Conservation (phyloP, 495 filamentous ascomycete species). For the Glarea lozoyensis region DNA sequence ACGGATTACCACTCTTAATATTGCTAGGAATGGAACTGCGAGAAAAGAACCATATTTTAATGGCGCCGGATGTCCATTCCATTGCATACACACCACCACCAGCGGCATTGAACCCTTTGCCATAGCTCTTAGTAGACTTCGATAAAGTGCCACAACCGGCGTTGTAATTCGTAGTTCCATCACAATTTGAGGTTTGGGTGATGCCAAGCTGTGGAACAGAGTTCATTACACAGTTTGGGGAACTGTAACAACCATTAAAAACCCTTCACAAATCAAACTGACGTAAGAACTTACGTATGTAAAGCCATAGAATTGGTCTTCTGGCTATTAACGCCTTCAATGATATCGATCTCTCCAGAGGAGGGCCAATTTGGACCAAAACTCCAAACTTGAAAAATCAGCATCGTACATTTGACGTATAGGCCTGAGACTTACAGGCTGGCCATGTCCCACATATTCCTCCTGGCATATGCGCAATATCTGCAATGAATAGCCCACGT, state of each 20-base stretch:
- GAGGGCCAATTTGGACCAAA: conserved; percentile 68
- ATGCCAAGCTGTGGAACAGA: conserved; percentile 39
- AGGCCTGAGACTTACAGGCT: conserved; percentile 41
- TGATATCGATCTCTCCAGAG: conserved; percentile 83
- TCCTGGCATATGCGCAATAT: conserved; percentile 63
- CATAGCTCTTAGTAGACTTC: conserved; percentile 45
- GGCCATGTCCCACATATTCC: conserved; percentile 63
- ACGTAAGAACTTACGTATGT: conserved; percentile 50
- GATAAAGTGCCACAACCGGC: conserved; percentile 40
- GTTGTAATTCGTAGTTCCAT: conserved; percentile 47
- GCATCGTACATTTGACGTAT: background rate
- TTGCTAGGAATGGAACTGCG: conserved; percentile 45
- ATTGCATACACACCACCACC: conserved; percentile 73
- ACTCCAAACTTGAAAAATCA: conserved; percentile 42
- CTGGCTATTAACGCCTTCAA: conserved; percentile 73
- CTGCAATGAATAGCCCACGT: conserved; percentile 56
- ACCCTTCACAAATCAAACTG: too few species aligned
- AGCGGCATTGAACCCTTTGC: conserved; percentile 60
- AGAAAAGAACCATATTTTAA: conserved; percentile 75
- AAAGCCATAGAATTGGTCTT: conserved; percentile 60
- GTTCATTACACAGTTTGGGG: conserved; percentile 47
- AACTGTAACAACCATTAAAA: too few species aligned
- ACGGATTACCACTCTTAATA: conserved; percentile 47
- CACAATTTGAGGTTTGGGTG: conserved; percentile 30
- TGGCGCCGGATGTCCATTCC: conserved; percentile 57